Conservation (phyloP, 2,329 filamentous ascomycete species). For the Parafenestella ontariensis region DNA sequence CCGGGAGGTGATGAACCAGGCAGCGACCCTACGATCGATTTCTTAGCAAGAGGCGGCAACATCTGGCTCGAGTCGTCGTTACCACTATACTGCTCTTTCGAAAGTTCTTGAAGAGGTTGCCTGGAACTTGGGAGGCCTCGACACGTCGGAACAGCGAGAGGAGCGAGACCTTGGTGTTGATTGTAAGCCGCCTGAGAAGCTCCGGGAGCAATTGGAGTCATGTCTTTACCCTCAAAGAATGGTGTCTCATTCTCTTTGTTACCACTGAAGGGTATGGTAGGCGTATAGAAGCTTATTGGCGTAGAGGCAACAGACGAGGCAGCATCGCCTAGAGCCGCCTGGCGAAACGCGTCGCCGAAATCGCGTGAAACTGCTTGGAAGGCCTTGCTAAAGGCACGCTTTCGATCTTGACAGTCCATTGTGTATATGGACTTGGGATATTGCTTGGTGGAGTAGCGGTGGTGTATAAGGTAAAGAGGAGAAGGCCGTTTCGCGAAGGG, state of each 20-base stretch:
- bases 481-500: neutral
- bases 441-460: neutral
- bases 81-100: neutral
- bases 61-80: neutral
- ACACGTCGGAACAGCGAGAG: neutral
- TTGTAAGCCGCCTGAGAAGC: neutral
- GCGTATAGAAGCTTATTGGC: neutral
- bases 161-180: neutral
- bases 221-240: neutral
- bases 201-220: neutral
- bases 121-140: neutral
- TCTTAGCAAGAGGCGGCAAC: neutral
- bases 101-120: conserved; percentile 2
- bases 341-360: conserved; percentile 1
- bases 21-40: neutral
- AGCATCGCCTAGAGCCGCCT: neutral
- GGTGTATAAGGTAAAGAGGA: neutral
- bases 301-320: conserved; percentile 1
- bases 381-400: conserved; percentile 26
- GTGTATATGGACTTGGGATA: neutral
- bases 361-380: conserved; percentile 9
- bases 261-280: neutral
- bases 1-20: neutral
- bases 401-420: conserved; percentile 17
- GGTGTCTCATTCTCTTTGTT: conserved; percentile 11